Percentiles rank a stretch among this genome's conserved stretches.
Conservation (phyloP, 768 basidiomycete genomes). For the Tremella mesenterica region DNA sequence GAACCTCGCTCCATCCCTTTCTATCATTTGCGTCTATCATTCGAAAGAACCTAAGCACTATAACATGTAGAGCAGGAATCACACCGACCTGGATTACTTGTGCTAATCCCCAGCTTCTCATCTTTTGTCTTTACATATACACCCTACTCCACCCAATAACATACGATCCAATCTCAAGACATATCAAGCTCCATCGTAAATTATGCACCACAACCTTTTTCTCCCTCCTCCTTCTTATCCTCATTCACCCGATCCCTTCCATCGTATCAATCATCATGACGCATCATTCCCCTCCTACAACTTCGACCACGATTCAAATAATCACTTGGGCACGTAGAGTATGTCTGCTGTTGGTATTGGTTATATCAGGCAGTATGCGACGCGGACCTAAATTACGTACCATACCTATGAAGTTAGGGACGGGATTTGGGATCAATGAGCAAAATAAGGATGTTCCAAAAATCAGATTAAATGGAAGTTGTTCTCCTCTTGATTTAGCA, state of each 20-base stretch:
- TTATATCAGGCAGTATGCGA: constrained; percentile 26
- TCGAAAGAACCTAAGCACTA: too few species aligned
- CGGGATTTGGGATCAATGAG: constrained; percentile 30
- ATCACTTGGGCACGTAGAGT: constrained; percentile 3
- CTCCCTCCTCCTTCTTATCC: not conserved
- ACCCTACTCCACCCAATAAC: too few species aligned
- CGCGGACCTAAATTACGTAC: constrained; percentile 32
- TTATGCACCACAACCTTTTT: constrained; percentile 17
- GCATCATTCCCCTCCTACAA: constrained; percentile 10
- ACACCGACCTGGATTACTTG: too few species aligned
- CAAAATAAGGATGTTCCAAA: constrained; percentile 2
- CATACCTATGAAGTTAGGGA: constrained; percentile 18
- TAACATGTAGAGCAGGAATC: too few species aligned
- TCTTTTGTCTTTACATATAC: not conserved
- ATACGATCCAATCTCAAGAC: too few species aligned
- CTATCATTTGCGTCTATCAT: too few species aligned
- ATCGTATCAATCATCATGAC: constrained; percentile 16
- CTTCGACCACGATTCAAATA: not conserved
- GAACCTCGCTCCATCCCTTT: too few species aligned
- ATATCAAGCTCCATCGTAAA: constrained; percentile 12
- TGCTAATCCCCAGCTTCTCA: too few species aligned
- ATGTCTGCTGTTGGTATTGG: constrained; percentile 2
- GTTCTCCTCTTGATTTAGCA: not conserved
- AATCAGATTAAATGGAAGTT: not conserved
- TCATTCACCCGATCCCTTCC: constrained; percentile 16